Evolutionary conservation across 2,329 filamentous ascomycete species (phyloP).

Genomic region (Diaporthe australafricana): DNA sequence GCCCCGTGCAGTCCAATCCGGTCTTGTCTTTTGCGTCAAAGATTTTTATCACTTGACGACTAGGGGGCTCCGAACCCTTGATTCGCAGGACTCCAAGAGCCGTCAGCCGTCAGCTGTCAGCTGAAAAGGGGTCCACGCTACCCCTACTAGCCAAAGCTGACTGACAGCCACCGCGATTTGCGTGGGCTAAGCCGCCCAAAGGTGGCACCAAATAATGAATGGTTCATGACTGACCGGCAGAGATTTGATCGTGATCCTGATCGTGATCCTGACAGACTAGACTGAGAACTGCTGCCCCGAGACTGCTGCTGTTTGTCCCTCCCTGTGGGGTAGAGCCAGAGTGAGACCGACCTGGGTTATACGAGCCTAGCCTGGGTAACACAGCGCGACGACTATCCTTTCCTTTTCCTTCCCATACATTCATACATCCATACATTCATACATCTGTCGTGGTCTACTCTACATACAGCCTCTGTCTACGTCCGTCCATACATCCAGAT

Average conservation of each 20-base stretch:
- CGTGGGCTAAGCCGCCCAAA: background rate
- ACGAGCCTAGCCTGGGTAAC: conserved; percentile 6
- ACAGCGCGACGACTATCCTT: conserved; percentile 7
- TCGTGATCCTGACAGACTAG: background rate
- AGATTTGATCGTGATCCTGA: conserved; percentile 2
- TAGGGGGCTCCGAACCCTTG: background rate
- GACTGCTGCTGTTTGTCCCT: background rate
- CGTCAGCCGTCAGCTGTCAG: conserved; percentile 23
- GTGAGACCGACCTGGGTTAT: conserved; percentile 1
- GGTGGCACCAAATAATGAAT: background rate
- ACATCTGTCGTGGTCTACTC: too few relatives aligned
- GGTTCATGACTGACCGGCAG: background rate
- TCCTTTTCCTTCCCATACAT: too few relatives aligned
- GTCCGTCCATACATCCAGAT: background rate
- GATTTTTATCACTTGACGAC: background rate
- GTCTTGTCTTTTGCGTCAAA: background rate
- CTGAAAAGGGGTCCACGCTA: conserved; percentile 24
- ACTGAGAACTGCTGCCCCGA: background rate
- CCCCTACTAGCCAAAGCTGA: conserved; percentile 3
- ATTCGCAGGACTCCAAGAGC: background rate
- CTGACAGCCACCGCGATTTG: conserved; percentile 18
- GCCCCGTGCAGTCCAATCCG: conserved; percentile 6
- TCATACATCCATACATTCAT: background rate
- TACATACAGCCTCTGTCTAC: too few relatives aligned
- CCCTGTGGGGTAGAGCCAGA: background rate